Conservation (phyloP, 2,329 filamentous ascomycete genomes). For the Penicillium sp. region DNA sequence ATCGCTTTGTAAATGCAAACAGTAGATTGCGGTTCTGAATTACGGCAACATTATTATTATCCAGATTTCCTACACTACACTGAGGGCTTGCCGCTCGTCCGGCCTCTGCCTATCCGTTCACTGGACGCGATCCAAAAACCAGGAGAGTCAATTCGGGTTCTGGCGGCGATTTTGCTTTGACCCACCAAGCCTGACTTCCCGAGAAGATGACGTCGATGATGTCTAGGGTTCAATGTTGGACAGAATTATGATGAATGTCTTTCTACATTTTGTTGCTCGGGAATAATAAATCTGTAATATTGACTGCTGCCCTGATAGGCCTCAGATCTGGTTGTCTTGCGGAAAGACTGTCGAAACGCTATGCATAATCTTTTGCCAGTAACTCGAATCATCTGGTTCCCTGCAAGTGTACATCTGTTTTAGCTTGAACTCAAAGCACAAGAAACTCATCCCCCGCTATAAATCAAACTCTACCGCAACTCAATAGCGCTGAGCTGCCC, state of each 20-base stretch:
- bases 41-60: not conserved
- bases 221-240: not conserved
- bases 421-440: not conserved
- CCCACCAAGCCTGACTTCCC: not conserved
- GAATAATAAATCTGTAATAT: not conserved
- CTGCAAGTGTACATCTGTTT: not conserved
- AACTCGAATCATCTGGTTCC: not conserved
- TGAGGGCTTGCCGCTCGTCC: not conserved
- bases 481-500: constrained; percentile 41
- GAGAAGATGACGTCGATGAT: constrained; percentile 7
- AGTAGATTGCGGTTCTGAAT: not conserved
- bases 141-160: not conserved
- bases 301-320: not conserved
- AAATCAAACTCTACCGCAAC: constrained; percentile 6
- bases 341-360: not conserved
- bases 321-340: not conserved
- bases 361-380: not conserved
- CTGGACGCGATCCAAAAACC: not conserved
- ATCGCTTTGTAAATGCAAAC: not conserved
- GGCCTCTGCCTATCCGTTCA: not conserved
- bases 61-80: not conserved
- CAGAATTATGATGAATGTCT: not conserved
- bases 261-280: not conserved
- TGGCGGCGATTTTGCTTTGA: not conserved
- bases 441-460: not conserved